A percentile compares a stretch with the other conserved stretches of the same genome.
Conservation (phyloP, 2,329 filamentous ascomycete genomes). For the Aspergillus tubingensis region DNA sequence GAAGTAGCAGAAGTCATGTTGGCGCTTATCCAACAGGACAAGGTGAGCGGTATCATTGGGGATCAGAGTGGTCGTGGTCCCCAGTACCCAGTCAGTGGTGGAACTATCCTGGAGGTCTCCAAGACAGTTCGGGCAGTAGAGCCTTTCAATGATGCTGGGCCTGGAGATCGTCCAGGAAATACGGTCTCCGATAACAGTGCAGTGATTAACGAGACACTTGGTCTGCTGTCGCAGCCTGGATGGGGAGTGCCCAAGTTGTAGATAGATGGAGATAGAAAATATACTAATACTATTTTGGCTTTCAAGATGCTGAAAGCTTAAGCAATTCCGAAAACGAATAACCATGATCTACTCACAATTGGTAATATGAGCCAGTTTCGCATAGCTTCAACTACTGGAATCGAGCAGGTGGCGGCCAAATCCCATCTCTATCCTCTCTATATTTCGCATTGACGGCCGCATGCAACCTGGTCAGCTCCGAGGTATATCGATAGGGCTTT, state of each 20-base stretch:
- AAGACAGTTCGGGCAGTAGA: constrained; percentile 55
- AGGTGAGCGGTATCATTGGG: constrained; percentile 40
- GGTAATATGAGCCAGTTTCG: too few relatives aligned
- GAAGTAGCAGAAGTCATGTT: constrained; percentile 63
- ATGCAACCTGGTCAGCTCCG: constrained; percentile 22
- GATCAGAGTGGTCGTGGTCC: constrained; percentile 32
- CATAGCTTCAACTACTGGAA: too few relatives aligned
- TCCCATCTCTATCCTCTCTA: too few relatives aligned
- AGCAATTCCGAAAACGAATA: too few relatives aligned
- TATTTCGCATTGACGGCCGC: constrained; percentile 2
- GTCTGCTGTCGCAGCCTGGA: constrained; percentile 48
- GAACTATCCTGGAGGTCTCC: constrained; percentile 59
- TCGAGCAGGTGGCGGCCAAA: too few relatives aligned
- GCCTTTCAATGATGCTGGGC: constrained; percentile 57
- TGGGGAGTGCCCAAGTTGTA: constrained; percentile 50
- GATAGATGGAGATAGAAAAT: neutral
- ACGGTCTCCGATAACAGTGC: constrained; percentile 46
- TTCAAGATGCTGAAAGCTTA: too few relatives aligned
- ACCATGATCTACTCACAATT: too few relatives aligned
- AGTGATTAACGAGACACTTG: constrained; percentile 53
- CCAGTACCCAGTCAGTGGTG: constrained; percentile 46
- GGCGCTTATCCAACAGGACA: constrained; percentile 54
- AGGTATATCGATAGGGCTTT: constrained; percentile 22
- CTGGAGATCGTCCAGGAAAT: constrained; percentile 49
- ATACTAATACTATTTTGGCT: too few relatives aligned